Evolutionary conservation across 176 grass and related monocot genomes (phyloP).

Genomic region (Eragrostis curvula): DNA sequence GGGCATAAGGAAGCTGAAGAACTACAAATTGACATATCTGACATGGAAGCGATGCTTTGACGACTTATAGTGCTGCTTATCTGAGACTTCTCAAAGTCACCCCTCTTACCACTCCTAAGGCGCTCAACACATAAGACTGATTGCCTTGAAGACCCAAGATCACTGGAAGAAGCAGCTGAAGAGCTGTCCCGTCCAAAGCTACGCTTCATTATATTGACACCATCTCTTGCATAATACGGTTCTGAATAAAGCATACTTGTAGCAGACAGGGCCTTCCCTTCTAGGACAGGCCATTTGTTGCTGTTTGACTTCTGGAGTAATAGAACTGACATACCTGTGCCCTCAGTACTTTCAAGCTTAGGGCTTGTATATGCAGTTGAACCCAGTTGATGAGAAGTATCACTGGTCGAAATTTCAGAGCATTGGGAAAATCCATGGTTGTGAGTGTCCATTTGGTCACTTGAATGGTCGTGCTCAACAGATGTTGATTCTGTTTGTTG

Average conservation of each 20-base stretch:
- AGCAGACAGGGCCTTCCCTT: conserved; percentile 55
- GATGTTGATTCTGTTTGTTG: conserved; percentile 40
- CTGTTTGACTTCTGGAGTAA: conserved; percentile 67
- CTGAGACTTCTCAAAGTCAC: conserved; percentile 57
- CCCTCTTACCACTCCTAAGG: conserved; percentile 54
- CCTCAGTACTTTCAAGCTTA: conserved; percentile 56
- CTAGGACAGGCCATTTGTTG: conserved; percentile 68
- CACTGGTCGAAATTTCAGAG: conserved; percentile 33
- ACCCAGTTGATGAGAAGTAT: conserved; percentile 51
- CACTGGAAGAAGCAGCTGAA: conserved; percentile 79
- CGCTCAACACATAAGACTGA: conserved; percentile 52
- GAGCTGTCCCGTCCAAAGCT: conserved; percentile 72
- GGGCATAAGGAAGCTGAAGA: conserved; percentile 52
- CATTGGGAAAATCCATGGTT: conserved; percentile 27
- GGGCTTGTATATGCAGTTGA: conserved; percentile 28
- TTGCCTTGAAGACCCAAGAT: conserved; percentile 80
- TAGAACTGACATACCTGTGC: conserved; percentile 71
- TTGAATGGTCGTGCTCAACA: conserved; percentile 11
- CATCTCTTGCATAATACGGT: conserved; percentile 73
- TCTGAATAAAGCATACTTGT: conserved; percentile 69
- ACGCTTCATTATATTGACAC: conserved; percentile 63
- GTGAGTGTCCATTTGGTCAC: conserved; percentile 38
- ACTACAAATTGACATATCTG: conserved; percentile 76
- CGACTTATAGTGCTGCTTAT: conserved; percentile 52
- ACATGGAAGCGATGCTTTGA: conserved; percentile 71